phyloP scores from a whole-genome alignment of 2,329 filamentous ascomycete species.

The Botrytis elliptica region DNA sequence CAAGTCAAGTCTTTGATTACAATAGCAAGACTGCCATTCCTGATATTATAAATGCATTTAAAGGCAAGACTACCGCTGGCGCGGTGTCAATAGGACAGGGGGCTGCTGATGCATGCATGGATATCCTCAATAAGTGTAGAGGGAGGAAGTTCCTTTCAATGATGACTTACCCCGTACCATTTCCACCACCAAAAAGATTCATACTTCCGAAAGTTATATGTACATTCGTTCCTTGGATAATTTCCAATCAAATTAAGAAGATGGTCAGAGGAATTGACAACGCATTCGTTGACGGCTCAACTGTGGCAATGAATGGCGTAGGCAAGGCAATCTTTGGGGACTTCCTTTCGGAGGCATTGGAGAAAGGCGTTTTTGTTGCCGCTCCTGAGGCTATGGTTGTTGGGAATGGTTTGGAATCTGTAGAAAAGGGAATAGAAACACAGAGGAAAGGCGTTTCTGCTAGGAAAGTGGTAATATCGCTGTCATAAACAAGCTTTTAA shows the following conservation, averaged over 20 bases:
- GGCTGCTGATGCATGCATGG: slow-evolving; percentile 17
- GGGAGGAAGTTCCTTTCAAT: slow-evolving; percentile 13
- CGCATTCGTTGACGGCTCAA: background rate
- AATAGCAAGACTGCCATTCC: slow-evolving; percentile 18
- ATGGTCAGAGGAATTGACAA: slow-evolving; percentile 3
- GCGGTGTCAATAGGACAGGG: slow-evolving; percentile 22
- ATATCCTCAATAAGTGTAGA: slow-evolving; percentile 5
- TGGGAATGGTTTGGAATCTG: slow-evolving; percentile 44
- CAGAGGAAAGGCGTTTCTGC: slow-evolving; percentile 26
- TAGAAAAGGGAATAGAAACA: slow-evolving; percentile 43
- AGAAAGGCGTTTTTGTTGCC: slow-evolving; percentile 38
- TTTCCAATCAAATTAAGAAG: slow-evolving; percentile 10
- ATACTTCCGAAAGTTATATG: background rate
- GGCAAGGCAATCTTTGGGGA: slow-evolving; percentile 39
- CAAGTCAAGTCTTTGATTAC: slow-evolving; percentile 46
- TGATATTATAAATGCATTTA: slow-evolving; percentile 25
- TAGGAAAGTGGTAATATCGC: slow-evolving; percentile 25
- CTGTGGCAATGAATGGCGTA: slow-evolving; percentile 20
- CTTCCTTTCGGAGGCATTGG: slow-evolving; percentile 42
- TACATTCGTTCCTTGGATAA: slow-evolving; percentile 7
- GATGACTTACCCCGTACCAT: slow-evolving; percentile 11
- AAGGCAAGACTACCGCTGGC: slow-evolving; percentile 38
- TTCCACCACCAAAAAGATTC: slow-evolving; percentile 6
- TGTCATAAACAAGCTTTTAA: background rate
- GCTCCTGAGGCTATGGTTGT: slow-evolving; percentile 43